Conservation (phyloP, 2,329 filamentous ascomycete genomes). For the Sphaerulina vaccinii region DNA sequence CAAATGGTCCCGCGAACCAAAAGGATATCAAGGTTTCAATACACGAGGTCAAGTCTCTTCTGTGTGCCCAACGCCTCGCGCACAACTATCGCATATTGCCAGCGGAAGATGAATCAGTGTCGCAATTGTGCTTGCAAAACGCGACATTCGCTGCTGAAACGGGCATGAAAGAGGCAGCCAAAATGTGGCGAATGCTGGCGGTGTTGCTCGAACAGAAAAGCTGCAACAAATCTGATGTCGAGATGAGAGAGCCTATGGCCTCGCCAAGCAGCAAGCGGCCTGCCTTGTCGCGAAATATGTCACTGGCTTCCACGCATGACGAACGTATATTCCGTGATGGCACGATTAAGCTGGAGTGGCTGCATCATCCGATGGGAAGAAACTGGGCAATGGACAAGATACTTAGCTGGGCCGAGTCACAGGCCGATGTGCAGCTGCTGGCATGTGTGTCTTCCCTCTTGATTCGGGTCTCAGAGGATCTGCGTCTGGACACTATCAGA, state of each 20-base stretch:
- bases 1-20: constrained; percentile 32
- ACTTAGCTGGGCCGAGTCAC: constrained; percentile 59
- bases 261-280: constrained; percentile 33
- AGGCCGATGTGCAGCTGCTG: constrained; percentile 64
- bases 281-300: constrained; percentile 13
- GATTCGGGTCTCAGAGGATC: constrained; percentile 42
- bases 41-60: constrained; percentile 64
- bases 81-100: constrained; percentile 81
- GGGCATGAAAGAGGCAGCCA: constrained; percentile 68
- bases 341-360: not conserved
- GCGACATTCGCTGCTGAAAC: constrained; percentile 71
- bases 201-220: constrained; percentile 71
- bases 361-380: constrained; percentile 54
- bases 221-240: not conserved
- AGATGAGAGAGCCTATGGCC: constrained; percentile 47
- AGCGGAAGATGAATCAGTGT: constrained; percentile 53
- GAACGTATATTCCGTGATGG: not conserved
- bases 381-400: constrained; percentile 58
- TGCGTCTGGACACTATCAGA: not conserved
- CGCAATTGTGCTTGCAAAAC: constrained; percentile 82
- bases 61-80: constrained; percentile 81
- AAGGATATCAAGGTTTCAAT: constrained; percentile 72
- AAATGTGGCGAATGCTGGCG: constrained; percentile 79
- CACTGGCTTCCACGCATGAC: constrained; percentile 5
- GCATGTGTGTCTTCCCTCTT: constrained; percentile 65